These are phyloP conservation scores for Acanthamoeba healyi DNA, from an alignment of 208 protist genomes.

Conservation along the genomic window DNA sequence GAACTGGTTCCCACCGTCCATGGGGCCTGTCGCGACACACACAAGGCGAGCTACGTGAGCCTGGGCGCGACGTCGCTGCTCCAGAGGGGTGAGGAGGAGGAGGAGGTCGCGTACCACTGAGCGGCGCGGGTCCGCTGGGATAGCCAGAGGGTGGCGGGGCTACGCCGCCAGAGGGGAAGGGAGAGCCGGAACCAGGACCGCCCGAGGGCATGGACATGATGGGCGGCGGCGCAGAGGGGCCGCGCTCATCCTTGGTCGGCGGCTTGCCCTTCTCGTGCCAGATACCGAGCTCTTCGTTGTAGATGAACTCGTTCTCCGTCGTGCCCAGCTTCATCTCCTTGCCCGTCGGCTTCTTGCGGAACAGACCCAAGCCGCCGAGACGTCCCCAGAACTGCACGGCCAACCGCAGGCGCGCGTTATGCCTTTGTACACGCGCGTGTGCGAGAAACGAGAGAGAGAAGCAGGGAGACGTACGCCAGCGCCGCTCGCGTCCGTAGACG, in stretches of 20 bases:
- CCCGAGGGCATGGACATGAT: not conserved
- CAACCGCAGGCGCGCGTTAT: not conserved
- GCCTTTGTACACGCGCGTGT: too few species aligned
- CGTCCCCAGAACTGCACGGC: not conserved
- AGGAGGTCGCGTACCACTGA: too few species aligned
- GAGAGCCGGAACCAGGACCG: not conserved
- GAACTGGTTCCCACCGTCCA: not conserved
- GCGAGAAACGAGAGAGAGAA: not conserved
- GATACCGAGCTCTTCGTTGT: constrained; percentile 37
- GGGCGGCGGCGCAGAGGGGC: not conserved
- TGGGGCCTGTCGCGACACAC: not conserved
- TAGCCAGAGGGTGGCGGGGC: too few species aligned
- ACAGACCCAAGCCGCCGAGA: not conserved
- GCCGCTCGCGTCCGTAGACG: not conserved
- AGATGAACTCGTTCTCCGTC: constrained; percentile 26
- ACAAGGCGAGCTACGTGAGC: too few species aligned
- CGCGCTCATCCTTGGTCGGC: not conserved
- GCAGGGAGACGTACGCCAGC: not conserved
- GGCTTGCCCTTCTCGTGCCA: constrained; percentile 53
- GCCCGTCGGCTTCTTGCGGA: constrained; percentile 2
- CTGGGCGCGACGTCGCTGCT: too few species aligned
- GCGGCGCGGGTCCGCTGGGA: too few species aligned
- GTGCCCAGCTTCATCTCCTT: constrained; percentile 20
- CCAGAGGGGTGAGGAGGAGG: too few species aligned
- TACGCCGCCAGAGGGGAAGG: not conserved